phyloP scores from a whole-genome alignment of 2,329 filamentous ascomycete genomes.

The Dactylonectria macrodidyma region DNA sequence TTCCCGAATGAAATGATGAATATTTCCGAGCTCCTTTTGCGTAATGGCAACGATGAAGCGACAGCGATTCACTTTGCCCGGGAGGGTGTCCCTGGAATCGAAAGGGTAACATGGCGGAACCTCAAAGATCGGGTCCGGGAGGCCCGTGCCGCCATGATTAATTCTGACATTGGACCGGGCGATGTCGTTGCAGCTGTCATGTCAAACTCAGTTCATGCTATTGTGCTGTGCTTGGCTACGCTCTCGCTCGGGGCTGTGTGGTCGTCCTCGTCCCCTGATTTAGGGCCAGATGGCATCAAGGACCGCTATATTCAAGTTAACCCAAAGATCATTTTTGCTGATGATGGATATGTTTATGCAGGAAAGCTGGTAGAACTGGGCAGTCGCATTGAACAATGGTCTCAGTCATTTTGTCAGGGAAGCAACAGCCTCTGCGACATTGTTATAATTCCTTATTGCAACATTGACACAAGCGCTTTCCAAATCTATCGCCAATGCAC shows the following conservation, averaged over 20 bases:
- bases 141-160: constrained; percentile 11
- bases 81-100: constrained; percentile 5
- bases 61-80: constrained; percentile 22
- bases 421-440: not conserved
- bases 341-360: constrained; percentile 25
- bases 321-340: constrained; percentile 29
- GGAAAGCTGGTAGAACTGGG: constrained; percentile 12
- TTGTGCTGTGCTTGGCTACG: constrained; percentile 15
- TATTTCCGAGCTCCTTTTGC: constrained; percentile 20
- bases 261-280: constrained; percentile 24
- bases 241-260: constrained; percentile 24
- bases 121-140: constrained; percentile 10
- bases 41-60: constrained; percentile 8
- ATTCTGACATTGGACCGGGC: constrained; percentile 6
- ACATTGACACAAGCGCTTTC: not conserved
- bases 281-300: constrained; percentile 18
- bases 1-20: constrained; percentile 26
- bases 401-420: not conserved
- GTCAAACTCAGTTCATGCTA: constrained; percentile 30
- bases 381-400: constrained; percentile 18
- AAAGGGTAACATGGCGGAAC: constrained; percentile 12
- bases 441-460: constrained; percentile 13
- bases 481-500: constrained; percentile 10
- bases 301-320: constrained; percentile 25
- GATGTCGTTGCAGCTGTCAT: constrained; percentile 28